Evolutionary conservation across 2,329 filamentous ascomycete genomes (phyloP).

Genomic region (Alternaria brassicicola): DNA sequence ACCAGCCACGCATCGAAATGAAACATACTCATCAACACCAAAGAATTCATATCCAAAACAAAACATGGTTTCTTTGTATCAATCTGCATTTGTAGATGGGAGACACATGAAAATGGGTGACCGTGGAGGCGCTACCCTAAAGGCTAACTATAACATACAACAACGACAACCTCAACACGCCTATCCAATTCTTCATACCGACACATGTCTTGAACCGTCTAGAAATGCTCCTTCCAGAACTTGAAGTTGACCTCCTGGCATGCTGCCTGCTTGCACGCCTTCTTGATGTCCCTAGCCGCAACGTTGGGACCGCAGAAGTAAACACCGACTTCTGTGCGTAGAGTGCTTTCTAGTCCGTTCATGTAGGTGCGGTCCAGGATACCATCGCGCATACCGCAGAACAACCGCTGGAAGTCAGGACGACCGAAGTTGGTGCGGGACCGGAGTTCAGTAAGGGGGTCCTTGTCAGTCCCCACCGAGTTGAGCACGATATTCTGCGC

Average conservation of each 20-base stretch:
- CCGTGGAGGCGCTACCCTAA: constrained; percentile 8
- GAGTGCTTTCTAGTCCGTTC: constrained; percentile 75
- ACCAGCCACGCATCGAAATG: not conserved
- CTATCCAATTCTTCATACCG: not conserved
- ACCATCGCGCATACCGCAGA: constrained; percentile 84
- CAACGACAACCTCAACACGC: not conserved
- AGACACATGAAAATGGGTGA: constrained; percentile 6
- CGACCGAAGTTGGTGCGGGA: constrained; percentile 92
- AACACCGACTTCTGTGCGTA: constrained; percentile 87
- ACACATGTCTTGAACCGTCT: constrained; percentile 16
- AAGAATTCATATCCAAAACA: not conserved
- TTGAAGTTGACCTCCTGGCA: constrained; percentile 85
- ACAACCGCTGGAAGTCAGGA: constrained; percentile 83
- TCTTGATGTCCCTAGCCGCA: constrained; percentile 81
- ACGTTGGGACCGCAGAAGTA: constrained; percentile 95
- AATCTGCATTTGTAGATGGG: not conserved
- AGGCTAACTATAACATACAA: constrained; percentile 10
- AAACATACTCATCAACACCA: not conserved
- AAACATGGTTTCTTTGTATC: not conserved
- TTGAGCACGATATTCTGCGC: constrained; percentile 97
- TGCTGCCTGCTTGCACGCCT: constrained; percentile 75
- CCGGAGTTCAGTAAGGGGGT: constrained; percentile 90
- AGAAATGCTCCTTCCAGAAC: constrained; percentile 97
- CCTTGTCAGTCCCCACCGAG: constrained; percentile 83
- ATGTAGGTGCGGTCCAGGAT: constrained; percentile 87